Percentiles rank a stretch among this genome's conserved stretches.
Conservation (phyloP, 495 filamentous ascomycete species). For the Aspergillus sclerotiicarbonarius region DNA sequence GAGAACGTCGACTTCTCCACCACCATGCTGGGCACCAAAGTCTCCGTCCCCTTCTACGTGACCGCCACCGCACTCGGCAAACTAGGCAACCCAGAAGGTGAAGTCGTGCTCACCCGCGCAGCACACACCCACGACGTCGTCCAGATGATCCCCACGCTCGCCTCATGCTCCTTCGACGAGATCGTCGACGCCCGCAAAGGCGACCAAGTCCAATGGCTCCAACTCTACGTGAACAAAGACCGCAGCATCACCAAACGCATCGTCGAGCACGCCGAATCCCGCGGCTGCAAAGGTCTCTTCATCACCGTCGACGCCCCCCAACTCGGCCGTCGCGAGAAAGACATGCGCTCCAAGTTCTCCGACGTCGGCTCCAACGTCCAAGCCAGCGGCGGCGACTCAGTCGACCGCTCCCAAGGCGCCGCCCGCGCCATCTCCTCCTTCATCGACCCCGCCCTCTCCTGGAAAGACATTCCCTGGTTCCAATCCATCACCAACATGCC, state of each 20-base stretch:
- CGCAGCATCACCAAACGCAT: slow-evolving; percentile 87
- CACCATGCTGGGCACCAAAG: slow-evolving; percentile 86
- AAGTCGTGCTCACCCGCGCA: slow-evolving; percentile 83
- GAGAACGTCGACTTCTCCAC: slow-evolving; percentile 80
- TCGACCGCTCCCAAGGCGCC: slow-evolving; percentile 87
- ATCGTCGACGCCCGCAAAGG: slow-evolving; percentile 80
- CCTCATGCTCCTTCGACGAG: slow-evolving; percentile 96
- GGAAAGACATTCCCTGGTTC: slow-evolving; percentile 97
- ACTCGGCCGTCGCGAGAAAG: slow-evolving; percentile 89
- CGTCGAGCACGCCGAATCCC: slow-evolving; percentile 83
- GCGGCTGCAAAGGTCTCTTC: slow-evolving; percentile 94
- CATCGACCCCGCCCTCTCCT: slow-evolving; percentile 87
- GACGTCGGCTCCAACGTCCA: slow-evolving; percentile 87
- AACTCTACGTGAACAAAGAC: slow-evolving; percentile 98
- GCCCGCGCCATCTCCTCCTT: slow-evolving; percentile 91
- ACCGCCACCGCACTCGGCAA: slow-evolving; percentile 92
- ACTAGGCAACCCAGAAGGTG: slow-evolving; percentile 83
- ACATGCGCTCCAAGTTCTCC: slow-evolving; percentile 90
- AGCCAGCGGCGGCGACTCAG: slow-evolving; percentile 51
- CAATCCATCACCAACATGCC: slow-evolving; percentile 90
- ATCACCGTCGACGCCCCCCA: slow-evolving; percentile 98
- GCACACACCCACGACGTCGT: slow-evolving; percentile 82
- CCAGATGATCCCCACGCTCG: slow-evolving; percentile 98
- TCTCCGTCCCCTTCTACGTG: slow-evolving; percentile 83
- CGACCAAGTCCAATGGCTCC: slow-evolving; percentile 92